A percentile compares a stretch with the other conserved stretches of the same genome.
Evolutionary conservation across 192 early-diverging fungal genomes (phyloP).

Genomic region (Umbelopsis ramanniana): DNA sequence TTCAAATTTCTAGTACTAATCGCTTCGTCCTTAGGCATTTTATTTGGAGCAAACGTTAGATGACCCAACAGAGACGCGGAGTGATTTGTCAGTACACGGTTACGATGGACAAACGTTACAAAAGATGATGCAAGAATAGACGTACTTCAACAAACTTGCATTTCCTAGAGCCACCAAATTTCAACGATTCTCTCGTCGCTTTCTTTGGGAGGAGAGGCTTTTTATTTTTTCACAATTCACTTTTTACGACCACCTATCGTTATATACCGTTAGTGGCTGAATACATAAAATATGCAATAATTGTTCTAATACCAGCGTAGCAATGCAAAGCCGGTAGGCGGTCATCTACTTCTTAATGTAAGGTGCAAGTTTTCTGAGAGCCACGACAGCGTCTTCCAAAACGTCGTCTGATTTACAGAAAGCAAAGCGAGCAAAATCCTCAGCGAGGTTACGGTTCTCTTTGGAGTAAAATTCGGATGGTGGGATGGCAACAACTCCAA

Average conservation of each 20-base stretch:
- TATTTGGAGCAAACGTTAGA: constrained; percentile 61
- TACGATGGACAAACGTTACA: constrained; percentile 47
- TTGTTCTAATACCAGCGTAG: too few relatives aligned
- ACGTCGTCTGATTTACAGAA: constrained; percentile 92
- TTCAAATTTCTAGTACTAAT: neutral
- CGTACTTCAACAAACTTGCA: neutral
- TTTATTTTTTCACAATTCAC: neutral
- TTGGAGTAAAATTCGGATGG: constrained; percentile 87
- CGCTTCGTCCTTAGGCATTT: constrained; percentile 37
- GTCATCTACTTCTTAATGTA: constrained; percentile 44
- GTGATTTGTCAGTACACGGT: constrained; percentile 55
- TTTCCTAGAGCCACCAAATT: neutral
- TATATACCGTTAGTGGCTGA: neutral
- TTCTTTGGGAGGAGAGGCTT: neutral
- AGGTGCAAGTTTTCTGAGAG: constrained; percentile 63
- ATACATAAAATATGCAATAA: too few relatives aligned
- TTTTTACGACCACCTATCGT: neutral
- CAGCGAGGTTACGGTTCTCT: constrained; percentile 65
- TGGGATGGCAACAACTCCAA: constrained; percentile 92
- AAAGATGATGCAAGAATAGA: constrained; percentile 29
- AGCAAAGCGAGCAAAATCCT: constrained; percentile 84
- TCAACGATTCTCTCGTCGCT: neutral
- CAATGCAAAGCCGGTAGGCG: too few relatives aligned
- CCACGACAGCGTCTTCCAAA: constrained; percentile 71
- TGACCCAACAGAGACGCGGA: constrained; percentile 59